Evolutionary conservation across 2,329 filamentous ascomycete genomes (phyloP), one percentile per base, ranked within the genome.

Genomic region (Microcyclospora tardicrescens): DNA sequence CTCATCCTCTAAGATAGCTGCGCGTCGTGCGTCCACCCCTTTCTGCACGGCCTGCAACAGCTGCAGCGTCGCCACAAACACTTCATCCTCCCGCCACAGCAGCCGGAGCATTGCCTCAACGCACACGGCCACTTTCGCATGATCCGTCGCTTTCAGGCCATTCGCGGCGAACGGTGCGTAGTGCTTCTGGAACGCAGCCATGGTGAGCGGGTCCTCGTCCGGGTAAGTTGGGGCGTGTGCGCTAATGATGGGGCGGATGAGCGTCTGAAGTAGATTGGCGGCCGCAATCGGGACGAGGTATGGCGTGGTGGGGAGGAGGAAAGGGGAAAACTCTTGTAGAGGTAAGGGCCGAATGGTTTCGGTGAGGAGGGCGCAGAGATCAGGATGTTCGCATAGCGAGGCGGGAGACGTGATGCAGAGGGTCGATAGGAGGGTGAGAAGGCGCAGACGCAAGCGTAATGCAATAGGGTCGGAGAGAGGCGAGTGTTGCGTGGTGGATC

Each of bases 91-190:
- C 19, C 19, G 19, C 19, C 19, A 24, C 19, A 24, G 19, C 19
- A 24, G 8, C 8, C 19, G 19, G 5, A 24, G 19, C 19, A 24
- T 24, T 8, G 19, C 68, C 60, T 89, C 84, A 0, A 85, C 62
- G 24, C 82, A 58, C 9, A 87, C 60, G 2, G 79, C 78, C 29
- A 87, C 67, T 55, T 81, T 82, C 19, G 79, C 77, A 49, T 91
- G 87, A 45, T 85, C 81, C 14, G 74, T 69, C 1, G 71, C 58
- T 6, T 66, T 68, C 11, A 71, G 64, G 0, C 70, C 75, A 42
- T 73, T 77, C 1, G 83, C 80, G 0, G 79, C 66, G 46, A 71
- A 77, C 0, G 74, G 74, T 2, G 85, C 67, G 55, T 77, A 87
- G 51, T 77, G 78, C 33, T 65, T 46, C 43, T 74, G 67, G 14